Percentiles rank a stretch among this genome's conserved stretches.
phyloP scores from a whole-genome alignment of 768 basidiomycete species.

The Pleurotus ostreatus region DNA sequence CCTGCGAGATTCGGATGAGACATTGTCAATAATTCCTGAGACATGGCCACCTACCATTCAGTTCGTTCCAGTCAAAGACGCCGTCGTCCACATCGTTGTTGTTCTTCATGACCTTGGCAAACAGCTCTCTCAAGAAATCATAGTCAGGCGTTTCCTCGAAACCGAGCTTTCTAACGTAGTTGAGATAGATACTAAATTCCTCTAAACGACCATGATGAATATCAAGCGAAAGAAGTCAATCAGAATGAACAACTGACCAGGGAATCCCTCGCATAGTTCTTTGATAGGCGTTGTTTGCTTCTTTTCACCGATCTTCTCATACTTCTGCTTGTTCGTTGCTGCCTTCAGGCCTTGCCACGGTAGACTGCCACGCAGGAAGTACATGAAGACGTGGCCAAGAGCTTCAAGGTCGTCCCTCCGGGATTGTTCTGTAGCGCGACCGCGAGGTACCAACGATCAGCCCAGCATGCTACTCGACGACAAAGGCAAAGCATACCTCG shows the following conservation, averaged over 20 bases:
- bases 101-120: slow-evolving; percentile 90
- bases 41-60: slow-evolving; percentile 58
- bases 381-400: slow-evolving; percentile 99
- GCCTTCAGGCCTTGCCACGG: slow-evolving; percentile 99
- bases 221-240: not conserved
- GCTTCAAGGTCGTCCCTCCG: slow-evolving; percentile 97
- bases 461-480: not conserved
- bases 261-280: slow-evolving; percentile 94
- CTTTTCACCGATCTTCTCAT: slow-evolving; percentile 99
- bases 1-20: slow-evolving; percentile 33
- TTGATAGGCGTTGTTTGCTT: slow-evolving; percentile 98
- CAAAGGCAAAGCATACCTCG: slow-evolving; percentile 55
- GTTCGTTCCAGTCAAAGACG: slow-evolving; percentile 92
- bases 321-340: slow-evolving; percentile 99
- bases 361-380: slow-evolving; percentile 93
- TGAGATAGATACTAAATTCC: slow-evolving; percentile 97
- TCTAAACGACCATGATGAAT: slow-evolving; percentile 43
- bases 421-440: slow-evolving; percentile 62
- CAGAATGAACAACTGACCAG: slow-evolving; percentile 53
- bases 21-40: not conserved
- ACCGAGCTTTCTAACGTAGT: slow-evolving; percentile 97
- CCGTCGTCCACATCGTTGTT: slow-evolving; percentile 90
- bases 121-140: slow-evolving; percentile 93
- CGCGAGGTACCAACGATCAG: not conserved
- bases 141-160: slow-evolving; percentile 99